These are phyloP conservation scores for Ocimum tenuiflorum DNA, from an alignment of 257 asterid genomes.

Conservation along the genomic window DNA sequence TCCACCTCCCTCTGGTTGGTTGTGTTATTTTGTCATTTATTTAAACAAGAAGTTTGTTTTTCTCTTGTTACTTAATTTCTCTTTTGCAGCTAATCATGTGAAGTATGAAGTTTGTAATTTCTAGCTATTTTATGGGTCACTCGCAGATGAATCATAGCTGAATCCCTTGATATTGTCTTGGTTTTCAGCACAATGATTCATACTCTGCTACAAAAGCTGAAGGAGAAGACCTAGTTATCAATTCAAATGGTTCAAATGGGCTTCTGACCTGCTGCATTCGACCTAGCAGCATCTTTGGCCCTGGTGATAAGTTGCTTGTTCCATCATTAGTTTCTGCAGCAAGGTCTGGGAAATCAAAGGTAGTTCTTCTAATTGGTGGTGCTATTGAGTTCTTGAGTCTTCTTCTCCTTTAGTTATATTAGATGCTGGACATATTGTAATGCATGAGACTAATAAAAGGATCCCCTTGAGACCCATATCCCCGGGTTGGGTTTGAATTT, in stretches of 20 bases:
- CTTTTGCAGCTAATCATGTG: background rate
- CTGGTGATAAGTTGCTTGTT: slow-evolving; percentile 93
- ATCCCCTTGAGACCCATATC: slow-evolving; percentile 1
- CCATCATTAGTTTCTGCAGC: slow-evolving; percentile 91
- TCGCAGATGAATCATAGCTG: slow-evolving; percentile 8
- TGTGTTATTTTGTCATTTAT: background rate
- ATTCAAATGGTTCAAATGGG: slow-evolving; percentile 71
- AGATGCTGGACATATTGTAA: background rate
- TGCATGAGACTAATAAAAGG: slow-evolving; percentile 5
- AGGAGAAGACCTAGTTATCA: slow-evolving; percentile 82
- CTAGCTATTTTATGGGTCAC: background rate
- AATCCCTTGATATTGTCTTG: slow-evolving; percentile 15
- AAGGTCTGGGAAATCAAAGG: slow-evolving; percentile 97
- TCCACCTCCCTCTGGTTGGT: background rate
- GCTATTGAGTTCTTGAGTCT: background rate
- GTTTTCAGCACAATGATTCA: slow-evolving; percentile 80
- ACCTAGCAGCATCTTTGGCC: slow-evolving; percentile 99
- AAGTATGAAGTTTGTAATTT: background rate
- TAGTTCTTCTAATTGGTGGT: slow-evolving; percentile 16
- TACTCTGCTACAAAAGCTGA: slow-evolving; percentile 96
- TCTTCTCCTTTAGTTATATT: background rate
- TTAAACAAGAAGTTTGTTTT: background rate
- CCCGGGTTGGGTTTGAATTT: background rate
- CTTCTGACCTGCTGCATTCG: slow-evolving; percentile 85
- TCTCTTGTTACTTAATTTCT: background rate